Evolutionary conservation across 2,329 filamentous ascomycete genomes (phyloP), one percentile per base, ranked within the genome.

Genomic region (Aspergillus melleus): DNA sequence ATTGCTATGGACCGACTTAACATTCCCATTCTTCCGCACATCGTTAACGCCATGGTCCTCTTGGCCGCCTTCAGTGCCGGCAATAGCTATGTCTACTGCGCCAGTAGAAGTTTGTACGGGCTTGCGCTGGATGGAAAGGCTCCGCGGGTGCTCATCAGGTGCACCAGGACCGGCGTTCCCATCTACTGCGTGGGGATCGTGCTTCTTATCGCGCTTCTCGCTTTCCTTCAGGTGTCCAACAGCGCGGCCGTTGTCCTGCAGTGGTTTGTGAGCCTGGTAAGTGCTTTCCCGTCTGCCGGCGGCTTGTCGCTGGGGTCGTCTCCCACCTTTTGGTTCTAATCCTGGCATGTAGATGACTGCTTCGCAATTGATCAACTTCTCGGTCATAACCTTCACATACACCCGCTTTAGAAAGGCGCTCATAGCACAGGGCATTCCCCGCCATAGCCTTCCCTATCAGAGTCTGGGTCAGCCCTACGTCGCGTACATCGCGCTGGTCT

Each of bases 341-440:
- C 4, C 22, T 5, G 36, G 19, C 16, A n/a, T 26, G 10, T 30
- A 79, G 77, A 79, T 91, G 19, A 92, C 90, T 11, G 88, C 90
- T 0, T 90, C 89, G 1, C 88, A 90, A 68, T 82, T 92, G 14
- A 88, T 92, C 76, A 90, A 90, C 71, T 92, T 88, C 76, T 82
- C 82, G 46, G 85, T 87, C 65, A 88, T 91, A 71, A 87, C 86
- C 67, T 82, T 87, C 58, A 88, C 89, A 0, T 94, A 90, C 74
- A 77, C 93, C 58, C 84, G 84, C 59, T 95, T 91, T 73, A 81
- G 88, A 72, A 86, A 87, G 53, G 90, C 90, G 0, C 81, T 90
- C 54, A 78, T 83, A 26, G 88, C 82, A 0, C 90, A 94, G 70
- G 89, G 89, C 0, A 80, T 93, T 30, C 83, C 86, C 63, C 84